Percentiles rank a stretch among this genome's conserved stretches.
These are phyloP conservation scores for Moesziomyces sp. DNA, from an alignment of 1,284 basidiomycete species.

Conservation along the genomic window DNA sequence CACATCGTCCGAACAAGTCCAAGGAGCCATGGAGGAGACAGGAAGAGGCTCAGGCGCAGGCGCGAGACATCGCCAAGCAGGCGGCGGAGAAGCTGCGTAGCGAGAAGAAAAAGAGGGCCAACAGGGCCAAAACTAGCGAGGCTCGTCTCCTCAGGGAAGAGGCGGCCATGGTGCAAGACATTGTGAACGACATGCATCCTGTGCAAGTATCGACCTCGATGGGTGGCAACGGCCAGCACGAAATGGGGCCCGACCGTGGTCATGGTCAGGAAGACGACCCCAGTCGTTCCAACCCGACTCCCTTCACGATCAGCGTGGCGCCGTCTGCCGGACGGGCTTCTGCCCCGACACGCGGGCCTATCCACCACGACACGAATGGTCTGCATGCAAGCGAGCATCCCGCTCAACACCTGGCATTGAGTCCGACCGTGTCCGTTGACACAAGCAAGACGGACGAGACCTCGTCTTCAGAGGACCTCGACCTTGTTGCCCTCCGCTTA, in stretches of 20 bases:
- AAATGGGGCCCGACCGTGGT: slow-evolving; percentile 11
- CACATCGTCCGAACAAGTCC: neutral
- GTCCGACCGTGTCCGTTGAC: slow-evolving; percentile 13
- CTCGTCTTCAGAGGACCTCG: slow-evolving; percentile 29
- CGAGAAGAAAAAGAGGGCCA: slow-evolving; percentile 22
- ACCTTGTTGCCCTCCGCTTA: slow-evolving; percentile 30
- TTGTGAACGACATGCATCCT: slow-evolving; percentile 26
- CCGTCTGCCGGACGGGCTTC: neutral
- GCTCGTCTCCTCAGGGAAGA: slow-evolving; percentile 28
- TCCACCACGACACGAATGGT: neutral
- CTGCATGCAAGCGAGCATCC: neutral
- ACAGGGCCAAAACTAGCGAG: slow-evolving; percentile 12
- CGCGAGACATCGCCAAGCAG: slow-evolving; percentile 16
- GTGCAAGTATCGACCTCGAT: slow-evolving; percentile 1
- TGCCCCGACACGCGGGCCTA: neutral
- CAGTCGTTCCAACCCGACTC: neutral
- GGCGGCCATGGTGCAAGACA: slow-evolving; percentile 27
- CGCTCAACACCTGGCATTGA: neutral
- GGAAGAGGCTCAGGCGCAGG: slow-evolving; percentile 17
- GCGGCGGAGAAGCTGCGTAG: slow-evolving; percentile 11
- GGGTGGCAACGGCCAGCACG: neutral
- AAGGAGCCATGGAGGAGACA: slow-evolving; percentile 11
- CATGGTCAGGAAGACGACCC: slow-evolving; percentile 6
- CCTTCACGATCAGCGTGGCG: slow-evolving; percentile 31
- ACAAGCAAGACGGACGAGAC: slow-evolving; percentile 21